A percentile compares a stretch with the other conserved stretches of the same genome.
phyloP scores from a whole-genome alignment of 352 stramenopile species.

The Globisporangium viniferum region DNA sequence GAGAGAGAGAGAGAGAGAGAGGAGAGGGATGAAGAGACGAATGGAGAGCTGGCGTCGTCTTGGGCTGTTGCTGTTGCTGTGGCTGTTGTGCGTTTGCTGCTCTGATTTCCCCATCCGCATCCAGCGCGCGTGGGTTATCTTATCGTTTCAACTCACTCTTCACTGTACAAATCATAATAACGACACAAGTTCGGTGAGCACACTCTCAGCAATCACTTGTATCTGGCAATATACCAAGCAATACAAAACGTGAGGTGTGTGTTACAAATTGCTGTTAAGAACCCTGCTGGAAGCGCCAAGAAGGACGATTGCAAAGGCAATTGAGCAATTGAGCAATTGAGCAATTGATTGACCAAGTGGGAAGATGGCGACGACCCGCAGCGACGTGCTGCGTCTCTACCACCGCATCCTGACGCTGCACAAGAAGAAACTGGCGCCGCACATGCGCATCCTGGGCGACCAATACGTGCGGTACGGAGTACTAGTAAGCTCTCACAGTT shows the following conservation, averaged over 20 bases:
- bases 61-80: background rate
- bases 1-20: background rate
- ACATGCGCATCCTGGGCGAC: slow-evolving; percentile 83
- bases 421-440: slow-evolving; percentile 61
- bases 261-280: too few species aligned
- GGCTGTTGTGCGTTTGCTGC: slow-evolving; percentile 4
- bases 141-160: background rate
- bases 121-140: background rate
- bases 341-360: background rate
- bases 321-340: background rate
- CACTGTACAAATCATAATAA: background rate
- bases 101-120: background rate
- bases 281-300: too few species aligned
- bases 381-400: slow-evolving; percentile 68
- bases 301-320: too few species aligned
- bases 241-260: too few species aligned
- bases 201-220: too few species aligned
- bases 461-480: slow-evolving; percentile 76
- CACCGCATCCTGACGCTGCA: slow-evolving; percentile 79
- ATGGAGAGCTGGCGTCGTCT: background rate
- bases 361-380: slow-evolving; percentile 26
- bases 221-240: too few species aligned
- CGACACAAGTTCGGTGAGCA: too few species aligned
- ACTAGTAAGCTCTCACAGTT: background rate
- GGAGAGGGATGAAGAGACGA: background rate